Evolutionary conservation across 164 flowering plant genomes (phyloP).

Genomic region (Magnolia officinalis): DNA sequence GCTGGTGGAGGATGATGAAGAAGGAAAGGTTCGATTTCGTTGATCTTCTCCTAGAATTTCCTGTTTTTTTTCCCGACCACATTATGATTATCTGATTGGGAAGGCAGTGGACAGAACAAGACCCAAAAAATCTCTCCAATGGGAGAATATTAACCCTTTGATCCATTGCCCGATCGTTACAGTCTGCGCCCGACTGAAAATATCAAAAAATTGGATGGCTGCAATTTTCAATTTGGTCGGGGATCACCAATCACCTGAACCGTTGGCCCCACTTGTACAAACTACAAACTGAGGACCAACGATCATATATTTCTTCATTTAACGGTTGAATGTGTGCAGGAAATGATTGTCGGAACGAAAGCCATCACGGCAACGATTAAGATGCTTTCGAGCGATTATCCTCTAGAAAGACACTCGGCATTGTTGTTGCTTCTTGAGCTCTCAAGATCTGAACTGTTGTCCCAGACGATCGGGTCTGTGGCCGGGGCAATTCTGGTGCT

Average conservation of each 20-base stretch:
- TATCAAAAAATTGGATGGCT: no score
- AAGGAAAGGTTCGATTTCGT: slow-evolving; percentile 37
- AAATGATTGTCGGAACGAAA: slow-evolving; percentile 33
- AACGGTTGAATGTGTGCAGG: slow-evolving; percentile 34
- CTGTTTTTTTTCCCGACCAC: no score
- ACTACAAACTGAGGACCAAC: no score
- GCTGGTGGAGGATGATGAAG: slow-evolving; percentile 50
- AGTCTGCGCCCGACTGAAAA: no score
- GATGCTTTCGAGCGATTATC: slow-evolving; percentile 49
- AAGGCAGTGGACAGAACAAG: background rate
- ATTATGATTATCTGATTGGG: background rate
- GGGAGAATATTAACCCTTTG: no score
- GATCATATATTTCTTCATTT: background rate
- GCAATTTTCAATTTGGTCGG: no score
- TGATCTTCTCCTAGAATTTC: background rate
- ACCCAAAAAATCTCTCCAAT: no score
- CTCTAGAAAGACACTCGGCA: slow-evolving; percentile 40
- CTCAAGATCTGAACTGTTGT: slow-evolving; percentile 38
- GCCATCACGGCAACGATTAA: slow-evolving; percentile 36
- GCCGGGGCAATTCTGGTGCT: slow-evolving; percentile 66
- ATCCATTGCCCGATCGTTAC: no score
- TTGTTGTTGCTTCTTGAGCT: slow-evolving; percentile 55
- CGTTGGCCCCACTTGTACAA: no score
- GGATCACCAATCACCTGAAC: no score
- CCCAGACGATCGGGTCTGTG: slow-evolving; percentile 45